Evolutionary conservation across 2,329 filamentous ascomycete species (phyloP), one percentile per base, ranked within the genome.

Genomic region (Cercospora beticola): DNA sequence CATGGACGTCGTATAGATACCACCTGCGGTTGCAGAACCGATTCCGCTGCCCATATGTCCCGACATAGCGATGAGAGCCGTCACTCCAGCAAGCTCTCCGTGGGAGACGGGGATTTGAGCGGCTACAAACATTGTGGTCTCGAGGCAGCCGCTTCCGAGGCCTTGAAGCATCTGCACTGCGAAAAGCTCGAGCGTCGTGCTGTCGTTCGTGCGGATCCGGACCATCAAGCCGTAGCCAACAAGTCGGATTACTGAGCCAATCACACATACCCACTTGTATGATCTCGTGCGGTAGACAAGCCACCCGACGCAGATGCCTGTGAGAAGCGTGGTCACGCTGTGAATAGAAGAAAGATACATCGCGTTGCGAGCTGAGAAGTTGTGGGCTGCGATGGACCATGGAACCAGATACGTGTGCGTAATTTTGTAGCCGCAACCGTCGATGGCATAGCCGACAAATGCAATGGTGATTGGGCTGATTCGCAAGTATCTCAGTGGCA

Each of bases 181-280:
- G 70, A 85, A 83, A 1, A 86, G 77, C 74, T 86, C 84, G 7
- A 78, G 81, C 0, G 77, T 70, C 4, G 80, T 80, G 73, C 82
- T 85, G 43, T 78, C 71, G 58, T 79, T 77, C 0, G 78, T 82
- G 4, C 83, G 80, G 8, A 86, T 79, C 2, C 84, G 79, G 31
- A 85, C 78, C 84, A 86, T 86, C 31, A 85, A 72, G 3, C 83
- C 83, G 67, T 86, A 85, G 5, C 84, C 84, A 33, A 85, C 71
- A 9, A 84, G 72, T 10, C 83, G 82, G 33, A 86, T 71, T 1
- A 78, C 65, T 1, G 79, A 77, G 4, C 82, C 83, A 3, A 75
- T 68, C 23, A 85, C 74, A 12, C 79, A 75, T 2, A 86, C 75
- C 80, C 81, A 83, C 69, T 86, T 86, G 77, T 84, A 86, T 1